phyloP scores from a whole-genome alignment of 768 basidiomycete genomes.

The Boletus subparvulus region DNA sequence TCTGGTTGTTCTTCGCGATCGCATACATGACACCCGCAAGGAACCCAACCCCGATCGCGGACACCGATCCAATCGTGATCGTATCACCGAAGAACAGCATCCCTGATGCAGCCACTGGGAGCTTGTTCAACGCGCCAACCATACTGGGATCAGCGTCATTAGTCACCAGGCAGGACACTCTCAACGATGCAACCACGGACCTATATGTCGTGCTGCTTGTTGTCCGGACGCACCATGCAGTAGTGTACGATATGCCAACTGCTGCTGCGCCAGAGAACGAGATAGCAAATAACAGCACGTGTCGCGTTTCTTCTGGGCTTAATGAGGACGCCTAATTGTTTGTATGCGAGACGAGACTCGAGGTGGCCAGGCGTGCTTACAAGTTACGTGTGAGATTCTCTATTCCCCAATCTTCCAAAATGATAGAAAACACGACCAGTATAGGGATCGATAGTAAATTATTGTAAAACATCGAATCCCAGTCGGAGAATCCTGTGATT shows the following conservation, averaged over 20 bases:
- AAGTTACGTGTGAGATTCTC: conserved; percentile 82
- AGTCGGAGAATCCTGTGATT: conserved; percentile 91
- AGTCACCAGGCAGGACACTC: neutral
- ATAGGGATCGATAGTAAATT: conserved; percentile 94
- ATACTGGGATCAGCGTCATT: conserved; percentile 51
- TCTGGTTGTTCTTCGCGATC: conserved; percentile 92
- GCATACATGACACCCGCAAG: conserved; percentile 91
- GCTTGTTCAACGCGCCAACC: conserved; percentile 96
- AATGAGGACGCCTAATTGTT: neutral
- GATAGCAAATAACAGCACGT: conserved; percentile 80
- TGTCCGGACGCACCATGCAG: conserved; percentile 96
- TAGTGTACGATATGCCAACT: conserved; percentile 96
- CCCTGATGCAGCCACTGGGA: conserved; percentile 98
- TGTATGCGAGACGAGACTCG: neutral
- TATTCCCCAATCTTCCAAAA: conserved; percentile 86
- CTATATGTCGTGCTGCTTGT: conserved; percentile 99
- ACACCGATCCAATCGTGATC: conserved; percentile 84
- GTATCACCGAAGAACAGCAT: conserved; percentile 96
- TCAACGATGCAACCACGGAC: conserved; percentile 36
- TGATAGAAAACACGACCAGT: conserved; percentile 73
- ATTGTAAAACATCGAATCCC: conserved; percentile 99
- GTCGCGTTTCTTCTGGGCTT: conserved; percentile 82
- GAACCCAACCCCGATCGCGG: conserved; percentile 85
- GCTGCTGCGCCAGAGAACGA: conserved; percentile 97
- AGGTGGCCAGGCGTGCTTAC: conserved; percentile 50